These are phyloP conservation scores for Musa schizocarpa DNA, from an alignment of 176 grass and related monocot genomes.

Conservation along the genomic window DNA sequence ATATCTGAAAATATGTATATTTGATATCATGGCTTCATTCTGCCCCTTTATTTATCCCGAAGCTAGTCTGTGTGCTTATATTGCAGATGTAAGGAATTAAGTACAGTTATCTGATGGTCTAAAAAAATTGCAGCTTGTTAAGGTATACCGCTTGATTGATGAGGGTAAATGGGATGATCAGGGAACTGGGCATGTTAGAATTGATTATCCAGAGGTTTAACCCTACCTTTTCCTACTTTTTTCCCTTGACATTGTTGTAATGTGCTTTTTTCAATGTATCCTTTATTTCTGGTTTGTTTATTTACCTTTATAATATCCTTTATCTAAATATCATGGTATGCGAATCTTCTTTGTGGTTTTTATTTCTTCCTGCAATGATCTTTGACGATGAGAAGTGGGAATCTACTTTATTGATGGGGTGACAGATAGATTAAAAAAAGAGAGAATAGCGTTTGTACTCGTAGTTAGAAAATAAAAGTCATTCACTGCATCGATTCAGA, in stretches of 20 bases:
- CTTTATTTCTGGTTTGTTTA: neutral
- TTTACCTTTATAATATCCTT: neutral
- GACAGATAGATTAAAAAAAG: too few species aligned
- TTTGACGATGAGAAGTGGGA: too few species aligned
- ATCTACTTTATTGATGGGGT: too few species aligned
- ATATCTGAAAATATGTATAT: too few species aligned
- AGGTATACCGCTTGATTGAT: conserved; percentile 46
- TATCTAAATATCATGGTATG: neutral
- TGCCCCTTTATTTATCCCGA: neutral
- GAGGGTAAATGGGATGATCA: conserved; percentile 69
- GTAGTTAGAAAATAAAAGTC: too few species aligned
- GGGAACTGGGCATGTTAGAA: conserved; percentile 67
- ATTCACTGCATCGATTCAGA: too few species aligned
- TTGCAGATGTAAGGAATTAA: too few species aligned
- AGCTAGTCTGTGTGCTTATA: neutral
- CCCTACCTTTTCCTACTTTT: conserved; percentile 5
- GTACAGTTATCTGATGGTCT: conserved; percentile 11
- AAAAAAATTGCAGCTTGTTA: conserved; percentile 59
- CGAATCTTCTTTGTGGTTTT: neutral
- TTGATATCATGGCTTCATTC: too few species aligned
- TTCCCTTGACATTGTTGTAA: neutral
- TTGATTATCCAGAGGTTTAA: conserved; percentile 62
- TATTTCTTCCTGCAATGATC: neutral
- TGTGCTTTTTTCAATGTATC: neutral
- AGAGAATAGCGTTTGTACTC: too few species aligned